Evolutionary conservation across 2,329 filamentous ascomycete species (phyloP).

Genomic region (Metarhizium sp.): DNA sequence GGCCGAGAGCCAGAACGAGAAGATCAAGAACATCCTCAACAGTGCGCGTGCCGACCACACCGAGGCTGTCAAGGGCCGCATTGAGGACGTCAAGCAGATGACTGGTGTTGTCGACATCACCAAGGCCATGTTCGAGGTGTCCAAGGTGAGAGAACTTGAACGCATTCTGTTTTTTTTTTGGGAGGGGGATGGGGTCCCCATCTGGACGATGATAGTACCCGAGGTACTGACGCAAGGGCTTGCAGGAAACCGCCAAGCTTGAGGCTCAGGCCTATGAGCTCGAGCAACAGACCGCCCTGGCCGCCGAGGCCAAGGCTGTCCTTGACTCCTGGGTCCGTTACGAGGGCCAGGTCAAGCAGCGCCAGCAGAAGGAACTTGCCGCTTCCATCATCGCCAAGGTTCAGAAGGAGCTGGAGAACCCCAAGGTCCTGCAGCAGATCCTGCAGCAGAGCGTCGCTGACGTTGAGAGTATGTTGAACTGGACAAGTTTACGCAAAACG

Average conservation of each 20-base stretch:
- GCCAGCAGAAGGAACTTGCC: slow-evolving; percentile 94
- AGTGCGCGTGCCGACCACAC: slow-evolving; percentile 90
- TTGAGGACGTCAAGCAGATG: slow-evolving; percentile 91
- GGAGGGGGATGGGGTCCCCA: neutral
- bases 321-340: slow-evolving; percentile 99
- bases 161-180: neutral
- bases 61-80: slow-evolving; percentile 87
- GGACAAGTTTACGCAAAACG: neutral
- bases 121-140: slow-evolving; percentile 94
- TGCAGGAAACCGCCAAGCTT: slow-evolving; percentile 87
- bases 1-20: slow-evolving; percentile 80
- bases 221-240: neutral
- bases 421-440: slow-evolving; percentile 94
- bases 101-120: slow-evolving; percentile 90
- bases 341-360: slow-evolving; percentile 96
- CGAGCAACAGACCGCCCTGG: slow-evolving; percentile 90
- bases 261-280: slow-evolving; percentile 96
- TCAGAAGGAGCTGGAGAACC: slow-evolving; percentile 96
- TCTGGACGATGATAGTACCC: neutral
- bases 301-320: slow-evolving; percentile 85
- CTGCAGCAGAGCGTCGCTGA: slow-evolving; percentile 93
- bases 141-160: slow-evolving; percentile 59
- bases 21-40: slow-evolving; percentile 94
- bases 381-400: slow-evolving; percentile 93
- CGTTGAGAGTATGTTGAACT: slow-evolving; percentile 67